Evolutionary conservation across 2,329 filamentous ascomycete species (phyloP).

Genomic region (Myriangium duriaei): DNA sequence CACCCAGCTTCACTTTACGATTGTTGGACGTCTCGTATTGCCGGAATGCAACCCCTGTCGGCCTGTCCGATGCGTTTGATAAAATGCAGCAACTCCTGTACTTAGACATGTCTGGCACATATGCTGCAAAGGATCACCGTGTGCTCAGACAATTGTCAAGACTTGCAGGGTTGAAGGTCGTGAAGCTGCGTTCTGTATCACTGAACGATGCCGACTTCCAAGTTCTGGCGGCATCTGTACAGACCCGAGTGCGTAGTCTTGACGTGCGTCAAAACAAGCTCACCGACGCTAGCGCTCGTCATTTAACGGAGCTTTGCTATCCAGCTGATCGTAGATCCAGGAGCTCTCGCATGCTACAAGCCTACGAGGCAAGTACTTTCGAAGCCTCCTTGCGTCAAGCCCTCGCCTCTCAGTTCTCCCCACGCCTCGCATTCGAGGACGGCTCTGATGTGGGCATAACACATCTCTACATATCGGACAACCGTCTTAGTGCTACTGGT

Average conservation of each 20-base stretch:
- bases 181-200: slow-evolving; percentile 43
- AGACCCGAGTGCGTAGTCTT: slow-evolving; percentile 40
- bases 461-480: slow-evolving; percentile 47
- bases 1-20: slow-evolving; percentile 34
- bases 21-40: slow-evolving; percentile 45
- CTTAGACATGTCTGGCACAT: slow-evolving; percentile 42
- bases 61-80: slow-evolving; percentile 39
- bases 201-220: slow-evolving; percentile 42
- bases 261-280: slow-evolving; percentile 46
- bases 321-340: slow-evolving; percentile 18
- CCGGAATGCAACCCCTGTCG: slow-evolving; percentile 44
- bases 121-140: slow-evolving; percentile 18
- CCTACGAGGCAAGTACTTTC: slow-evolving; percentile 34
- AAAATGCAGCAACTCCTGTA: slow-evolving; percentile 44
- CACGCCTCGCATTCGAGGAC: slow-evolving; percentile 43
- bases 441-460: slow-evolving; percentile 43
- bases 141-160: slow-evolving; percentile 37
- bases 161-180: slow-evolving; percentile 40
- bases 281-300: slow-evolving; percentile 42
- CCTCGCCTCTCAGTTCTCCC: slow-evolving; percentile 38
- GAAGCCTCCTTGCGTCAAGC: slow-evolving; percentile 39
- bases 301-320: slow-evolving; percentile 36
- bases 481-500: slow-evolving; percentile 43
- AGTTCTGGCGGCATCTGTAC: slow-evolving; percentile 40
- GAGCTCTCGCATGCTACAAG: slow-evolving; percentile 26